Evolutionary conservation across 495 filamentous ascomycete genomes (phyloP).

Genomic region (Cercophora scortea): DNA sequence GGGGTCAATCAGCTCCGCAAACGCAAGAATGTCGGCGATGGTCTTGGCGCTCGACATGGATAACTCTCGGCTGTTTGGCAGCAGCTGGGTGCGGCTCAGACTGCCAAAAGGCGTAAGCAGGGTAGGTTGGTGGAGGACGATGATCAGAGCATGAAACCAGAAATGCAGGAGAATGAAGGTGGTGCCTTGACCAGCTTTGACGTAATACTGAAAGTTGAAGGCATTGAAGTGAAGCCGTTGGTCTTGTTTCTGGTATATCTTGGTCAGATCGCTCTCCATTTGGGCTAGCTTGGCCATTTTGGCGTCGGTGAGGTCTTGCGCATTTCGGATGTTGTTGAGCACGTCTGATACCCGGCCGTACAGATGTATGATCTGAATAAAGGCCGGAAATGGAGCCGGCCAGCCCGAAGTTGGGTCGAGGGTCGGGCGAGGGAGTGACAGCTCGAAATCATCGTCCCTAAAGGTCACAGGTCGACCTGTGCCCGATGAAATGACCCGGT

Average conservation of each 20-base stretch:
- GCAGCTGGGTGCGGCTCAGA: conserved; percentile 51
- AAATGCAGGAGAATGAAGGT: conserved; percentile 85
- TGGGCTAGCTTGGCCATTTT: conserved; percentile 57
- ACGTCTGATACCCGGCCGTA: conserved; percentile 77
- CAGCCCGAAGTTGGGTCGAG: conserved; percentile 53
- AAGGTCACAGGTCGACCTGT: conserved; percentile 75
- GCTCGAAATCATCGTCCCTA: conserved; percentile 72
- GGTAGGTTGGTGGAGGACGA: conserved; percentile 75
- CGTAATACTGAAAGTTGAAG: conserved; percentile 68
- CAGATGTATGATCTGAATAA: conserved; percentile 75
- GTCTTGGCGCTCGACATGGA: conserved; percentile 86
- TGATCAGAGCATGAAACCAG: conserved; percentile 84
- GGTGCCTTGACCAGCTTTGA: conserved; percentile 66
- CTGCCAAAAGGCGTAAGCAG: conserved; percentile 70
- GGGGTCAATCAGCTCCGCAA: conserved; percentile 70
- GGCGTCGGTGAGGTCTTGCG: conserved; percentile 64
- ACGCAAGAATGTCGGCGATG: conserved; percentile 75
- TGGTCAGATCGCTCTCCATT: conserved; percentile 71
- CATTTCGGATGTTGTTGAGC: conserved; percentile 72
- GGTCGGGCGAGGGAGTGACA: conserved; percentile 58
- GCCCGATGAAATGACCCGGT: conserved; percentile 76
- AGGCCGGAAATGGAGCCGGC: conserved; percentile 68
- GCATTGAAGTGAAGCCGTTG: conserved; percentile 69
- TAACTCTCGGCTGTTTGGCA: conserved; percentile 68
- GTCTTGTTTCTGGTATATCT: conserved; percentile 70